Base-by-base conservation (phyloP, 2,329 filamentous ascomycete genomes). In the Hawksworthiomyces lignivorus region DNA sequence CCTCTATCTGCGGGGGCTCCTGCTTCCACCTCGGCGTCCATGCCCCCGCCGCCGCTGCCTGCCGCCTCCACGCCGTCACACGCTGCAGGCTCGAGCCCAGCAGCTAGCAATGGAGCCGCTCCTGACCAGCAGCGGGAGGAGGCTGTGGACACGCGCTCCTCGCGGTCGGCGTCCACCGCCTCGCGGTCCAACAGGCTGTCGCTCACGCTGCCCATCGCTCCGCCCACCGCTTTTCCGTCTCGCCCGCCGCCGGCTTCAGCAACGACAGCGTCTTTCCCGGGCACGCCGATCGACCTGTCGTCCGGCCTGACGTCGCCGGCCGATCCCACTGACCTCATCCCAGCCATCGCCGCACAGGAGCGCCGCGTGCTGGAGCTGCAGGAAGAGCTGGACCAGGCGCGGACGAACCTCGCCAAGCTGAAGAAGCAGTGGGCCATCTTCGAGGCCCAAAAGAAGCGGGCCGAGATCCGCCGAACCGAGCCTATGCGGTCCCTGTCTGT, bases 321-420 rank as follows among this genome's bases (percentile, higher is more conserved):
- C 28, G 77, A 82, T 47, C 68, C 77, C 39, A 75, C 73, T 54
- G 72, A 81, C 38, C 85, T 96, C 54, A 80, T 98, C 50, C 89
- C 87, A 47, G 84, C 89, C 44, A 84, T 98, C 54, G 92, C 92
- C 33, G 82, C 87, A 12, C 89, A 97, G 64, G 92, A 98, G 65
- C 76, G 92, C 44, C 81, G 80, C 51, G 90, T 98, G 2, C 67
- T 98, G 44, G 92, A 97, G 63, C 69, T 98, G 39, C 84, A 82
- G 46, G 92, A 98, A 60, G 90, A 97, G 61, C 69, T 98, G n/a
- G 67, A 70, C 19, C 82, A 81, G 46, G 90, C 92, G 6, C 90
- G 98, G 59, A 65, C 69, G 11, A 84, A 94, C 35, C 69, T 98
- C 30, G 68, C 70, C 35, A 75, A 69, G 31, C 69, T 98, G 48